Conservation (phyloP, 331 rosid species). For the Malus hybrid region DNA sequence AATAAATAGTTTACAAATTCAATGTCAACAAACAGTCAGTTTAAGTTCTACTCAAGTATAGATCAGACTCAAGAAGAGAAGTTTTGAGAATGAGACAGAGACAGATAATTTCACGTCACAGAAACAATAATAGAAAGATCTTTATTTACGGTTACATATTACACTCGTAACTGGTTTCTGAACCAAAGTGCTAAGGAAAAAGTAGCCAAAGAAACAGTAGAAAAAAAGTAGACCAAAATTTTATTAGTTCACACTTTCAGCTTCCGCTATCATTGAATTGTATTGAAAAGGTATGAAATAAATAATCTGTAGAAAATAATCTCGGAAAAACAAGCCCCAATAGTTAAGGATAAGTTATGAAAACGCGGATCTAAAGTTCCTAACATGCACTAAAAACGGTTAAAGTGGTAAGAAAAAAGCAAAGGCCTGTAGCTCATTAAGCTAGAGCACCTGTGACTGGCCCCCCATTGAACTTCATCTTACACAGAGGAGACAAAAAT, state of each 20-base stretch:
- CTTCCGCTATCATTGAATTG: background rate
- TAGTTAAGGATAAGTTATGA: background rate
- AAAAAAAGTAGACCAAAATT: background rate
- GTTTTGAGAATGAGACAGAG: too few relatives aligned
- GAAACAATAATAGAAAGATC: background rate
- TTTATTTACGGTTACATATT: background rate
- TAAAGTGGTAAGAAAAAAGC: background rate
- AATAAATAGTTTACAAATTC: background rate
- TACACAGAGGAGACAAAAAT: background rate
- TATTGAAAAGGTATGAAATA: background rate
- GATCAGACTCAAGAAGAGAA: background rate
- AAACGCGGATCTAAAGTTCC: background rate
- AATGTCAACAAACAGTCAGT: background rate
- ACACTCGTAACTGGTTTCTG: background rate
- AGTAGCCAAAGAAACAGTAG: background rate
- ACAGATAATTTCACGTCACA: background rate
- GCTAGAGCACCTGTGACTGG: background rate
- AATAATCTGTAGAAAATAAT: too few relatives aligned
- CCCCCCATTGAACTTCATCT: background rate
- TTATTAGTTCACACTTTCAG: background rate
- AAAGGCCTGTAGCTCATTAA: background rate
- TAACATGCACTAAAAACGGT: background rate
- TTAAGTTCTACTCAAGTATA: background rate
- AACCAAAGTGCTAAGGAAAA: background rate
- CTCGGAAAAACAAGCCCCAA: background rate